Evolutionary conservation across 2,329 filamentous ascomycete genomes (phyloP).

Genomic region (Aspergillus ochraceoroseus): DNA sequence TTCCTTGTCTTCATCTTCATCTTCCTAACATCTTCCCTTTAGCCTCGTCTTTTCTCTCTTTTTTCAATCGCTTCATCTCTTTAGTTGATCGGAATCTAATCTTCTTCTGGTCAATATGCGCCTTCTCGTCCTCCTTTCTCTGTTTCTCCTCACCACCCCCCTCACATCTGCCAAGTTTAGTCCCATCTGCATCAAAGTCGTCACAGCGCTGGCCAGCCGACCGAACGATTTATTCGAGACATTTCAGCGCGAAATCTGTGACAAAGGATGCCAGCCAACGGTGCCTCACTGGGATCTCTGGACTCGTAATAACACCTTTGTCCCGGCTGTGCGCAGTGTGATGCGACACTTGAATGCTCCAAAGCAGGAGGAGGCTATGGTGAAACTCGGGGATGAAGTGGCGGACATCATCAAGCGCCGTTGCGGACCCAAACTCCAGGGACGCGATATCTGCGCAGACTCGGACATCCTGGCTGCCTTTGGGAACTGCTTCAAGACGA

Average conservation of each 20-base stretch:
- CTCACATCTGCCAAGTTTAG: conserved; percentile 25
- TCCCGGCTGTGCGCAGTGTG: conserved; percentile 33
- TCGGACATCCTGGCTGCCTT: conserved; percentile 30
- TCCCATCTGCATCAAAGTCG: conserved; percentile 77
- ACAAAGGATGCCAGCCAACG: conserved; percentile 32
- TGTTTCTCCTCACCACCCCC: conserved; percentile 20
- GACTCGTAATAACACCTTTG: conserved; percentile 36
- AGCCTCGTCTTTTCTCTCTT: background rate
- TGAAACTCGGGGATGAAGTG: conserved; percentile 35
- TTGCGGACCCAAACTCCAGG: conserved; percentile 29
- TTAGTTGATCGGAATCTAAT: background rate
- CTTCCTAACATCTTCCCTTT: background rate
- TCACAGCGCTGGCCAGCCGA: conserved; percentile 57
- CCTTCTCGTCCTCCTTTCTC: conserved; percentile 13
- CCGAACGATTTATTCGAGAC: conserved; percentile 31
- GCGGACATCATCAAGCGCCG: conserved; percentile 32
- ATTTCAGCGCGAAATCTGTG: conserved; percentile 35
- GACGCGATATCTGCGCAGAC: conserved; percentile 33
- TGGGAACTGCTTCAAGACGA: conserved; percentile 34
- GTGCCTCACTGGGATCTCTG: conserved; percentile 36
- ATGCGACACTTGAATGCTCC: conserved; percentile 30
- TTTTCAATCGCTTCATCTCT: background rate
- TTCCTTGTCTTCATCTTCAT: background rate
- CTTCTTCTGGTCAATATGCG: conserved; percentile 20
- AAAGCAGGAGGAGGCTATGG: conserved; percentile 28